Conservation (phyloP, 768 basidiomycete species). For the Pisolithus tinctorius region DNA sequence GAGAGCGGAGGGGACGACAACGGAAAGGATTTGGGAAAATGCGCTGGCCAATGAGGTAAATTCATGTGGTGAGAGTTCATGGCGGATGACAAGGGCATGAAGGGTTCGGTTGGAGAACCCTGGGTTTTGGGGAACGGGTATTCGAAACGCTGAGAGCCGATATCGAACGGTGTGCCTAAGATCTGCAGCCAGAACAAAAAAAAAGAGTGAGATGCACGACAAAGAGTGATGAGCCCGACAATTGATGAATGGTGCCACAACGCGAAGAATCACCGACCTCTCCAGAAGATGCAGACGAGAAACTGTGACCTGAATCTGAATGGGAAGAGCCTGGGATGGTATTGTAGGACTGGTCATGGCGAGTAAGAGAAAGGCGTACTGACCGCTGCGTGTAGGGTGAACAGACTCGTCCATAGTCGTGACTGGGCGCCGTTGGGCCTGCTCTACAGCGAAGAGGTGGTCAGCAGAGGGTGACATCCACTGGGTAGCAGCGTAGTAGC, state of each 20-base stretch:
- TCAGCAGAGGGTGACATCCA: slow-evolving; percentile 15
- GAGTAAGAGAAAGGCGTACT: not conserved
- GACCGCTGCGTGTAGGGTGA: not conserved
- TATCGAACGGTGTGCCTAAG: slow-evolving; percentile 28
- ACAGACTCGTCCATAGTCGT: slow-evolving; percentile 3
- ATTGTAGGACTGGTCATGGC: not conserved
- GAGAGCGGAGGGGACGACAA: slow-evolving; percentile 23
- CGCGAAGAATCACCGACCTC: slow-evolving; percentile 19
- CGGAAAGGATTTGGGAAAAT: slow-evolving; percentile 26
- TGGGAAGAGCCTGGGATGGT: slow-evolving; percentile 13
- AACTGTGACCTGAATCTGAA: slow-evolving; percentile 25
- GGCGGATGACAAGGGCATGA: slow-evolving; percentile 17
- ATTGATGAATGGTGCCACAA: not conserved
- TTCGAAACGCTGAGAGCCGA: slow-evolving; percentile 27
- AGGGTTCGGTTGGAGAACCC: slow-evolving; percentile 22
- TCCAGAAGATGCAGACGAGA: slow-evolving; percentile 25
- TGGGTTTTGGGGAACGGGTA: slow-evolving; percentile 27
- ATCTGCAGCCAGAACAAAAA: slow-evolving; percentile 14
- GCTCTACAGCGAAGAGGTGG: slow-evolving; percentile 7
- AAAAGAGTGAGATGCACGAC: not conserved
- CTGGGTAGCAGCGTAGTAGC: slow-evolving; percentile 1
- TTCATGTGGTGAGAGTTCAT: slow-evolving; percentile 18
- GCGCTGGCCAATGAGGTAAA: slow-evolving; percentile 20
- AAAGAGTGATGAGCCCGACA: slow-evolving; percentile 4
- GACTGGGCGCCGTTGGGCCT: not conserved